A percentile compares a stretch with the other conserved stretches of the same genome.
These are phyloP conservation scores for Brassica juncea DNA, from an alignment of 345 rosid species.

Conservation along the genomic window DNA sequence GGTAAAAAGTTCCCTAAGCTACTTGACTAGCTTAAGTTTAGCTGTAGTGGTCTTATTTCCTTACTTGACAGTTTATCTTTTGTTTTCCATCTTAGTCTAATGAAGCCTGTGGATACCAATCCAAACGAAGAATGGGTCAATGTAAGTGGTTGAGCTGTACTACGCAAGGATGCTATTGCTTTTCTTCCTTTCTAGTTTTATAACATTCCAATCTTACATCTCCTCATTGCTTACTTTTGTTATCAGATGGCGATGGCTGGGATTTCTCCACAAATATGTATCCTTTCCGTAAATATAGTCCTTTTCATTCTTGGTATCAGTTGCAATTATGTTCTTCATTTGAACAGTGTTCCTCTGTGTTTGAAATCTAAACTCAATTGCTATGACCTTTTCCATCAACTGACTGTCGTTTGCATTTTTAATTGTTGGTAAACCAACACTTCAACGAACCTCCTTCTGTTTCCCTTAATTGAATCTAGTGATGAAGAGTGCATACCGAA, in stretches of 20 bases:
- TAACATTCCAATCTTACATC: constrained; percentile 10
- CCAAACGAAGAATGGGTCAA: constrained; percentile 96
- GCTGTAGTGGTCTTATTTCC: constrained; percentile 7
- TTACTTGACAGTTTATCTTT: constrained; percentile 27
- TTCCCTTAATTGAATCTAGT: constrained; percentile 60
- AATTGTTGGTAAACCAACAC: background rate
- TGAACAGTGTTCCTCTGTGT: background rate
- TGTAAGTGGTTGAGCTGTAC: constrained; percentile 56
- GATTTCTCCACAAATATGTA: constrained; percentile 89
- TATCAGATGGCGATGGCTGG: constrained; percentile 96
- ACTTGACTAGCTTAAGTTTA: constrained; percentile 13
- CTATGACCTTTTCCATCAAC: background rate
- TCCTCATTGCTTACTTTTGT: constrained; percentile 18
- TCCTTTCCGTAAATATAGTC: constrained; percentile 51
- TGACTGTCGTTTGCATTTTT: constrained; percentile 5
- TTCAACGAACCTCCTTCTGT: constrained; percentile 22
- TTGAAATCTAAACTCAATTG: background rate
- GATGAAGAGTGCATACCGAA: constrained; percentile 93
- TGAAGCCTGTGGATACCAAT: constrained; percentile 89
- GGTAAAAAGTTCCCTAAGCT: constrained; percentile 42
- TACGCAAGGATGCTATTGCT: constrained; percentile 3
- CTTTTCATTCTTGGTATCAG: constrained; percentile 31
- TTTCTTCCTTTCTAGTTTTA: constrained; percentile 16
- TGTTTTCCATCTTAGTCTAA: constrained; percentile 54
- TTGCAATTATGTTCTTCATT: background rate